A percentile compares a stretch with the other conserved stretches of the same genome.
Evolutionary conservation across 345 rosid species (phyloP).

Genomic region (Cardamine occulta): DNA sequence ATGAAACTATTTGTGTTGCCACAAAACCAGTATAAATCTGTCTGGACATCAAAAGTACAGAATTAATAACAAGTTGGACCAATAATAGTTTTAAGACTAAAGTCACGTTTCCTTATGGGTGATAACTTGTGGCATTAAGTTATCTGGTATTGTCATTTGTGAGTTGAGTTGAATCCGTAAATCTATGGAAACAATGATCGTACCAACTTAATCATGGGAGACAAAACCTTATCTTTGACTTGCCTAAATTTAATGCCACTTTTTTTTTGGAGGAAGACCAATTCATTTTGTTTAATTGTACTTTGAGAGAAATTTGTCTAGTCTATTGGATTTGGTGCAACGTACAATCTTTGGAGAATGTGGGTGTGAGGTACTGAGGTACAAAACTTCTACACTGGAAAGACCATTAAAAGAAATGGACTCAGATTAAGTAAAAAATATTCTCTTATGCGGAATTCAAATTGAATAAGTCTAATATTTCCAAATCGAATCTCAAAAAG

Average conservation of each 20-base stretch:
- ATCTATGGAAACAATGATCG: slow-evolving; percentile 20
- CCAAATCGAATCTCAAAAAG: background rate
- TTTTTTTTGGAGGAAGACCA: background rate
- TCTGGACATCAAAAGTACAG: slow-evolving; percentile 31
- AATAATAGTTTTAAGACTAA: slow-evolving; percentile 5
- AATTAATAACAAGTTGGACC: slow-evolving; percentile 31
- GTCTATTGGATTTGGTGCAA: slow-evolving; percentile 29
- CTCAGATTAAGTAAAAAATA: background rate
- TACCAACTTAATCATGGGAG: slow-evolving; percentile 21
- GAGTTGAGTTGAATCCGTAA: slow-evolving; percentile 1
- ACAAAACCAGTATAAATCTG: slow-evolving; percentile 5
- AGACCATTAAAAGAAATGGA: background rate
- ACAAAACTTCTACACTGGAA: background rate
- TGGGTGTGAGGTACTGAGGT: slow-evolving; percentile 6
- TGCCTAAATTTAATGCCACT: slow-evolving; percentile 17
- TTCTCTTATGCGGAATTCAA: too few relatives aligned
- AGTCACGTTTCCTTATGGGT: slow-evolving; percentile 20
- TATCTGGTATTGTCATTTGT: slow-evolving; percentile 7
- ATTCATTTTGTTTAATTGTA: background rate
- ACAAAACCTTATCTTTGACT: slow-evolving; percentile 20
- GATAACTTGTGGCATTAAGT: background rate
- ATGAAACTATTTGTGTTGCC: slow-evolving; percentile 8
- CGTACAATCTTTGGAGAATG: slow-evolving; percentile 7
- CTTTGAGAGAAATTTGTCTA: slow-evolving; percentile 7
- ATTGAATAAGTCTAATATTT: background rate